Conservation (phyloP, 331 rosid species). For the Malus hybrid region DNA sequence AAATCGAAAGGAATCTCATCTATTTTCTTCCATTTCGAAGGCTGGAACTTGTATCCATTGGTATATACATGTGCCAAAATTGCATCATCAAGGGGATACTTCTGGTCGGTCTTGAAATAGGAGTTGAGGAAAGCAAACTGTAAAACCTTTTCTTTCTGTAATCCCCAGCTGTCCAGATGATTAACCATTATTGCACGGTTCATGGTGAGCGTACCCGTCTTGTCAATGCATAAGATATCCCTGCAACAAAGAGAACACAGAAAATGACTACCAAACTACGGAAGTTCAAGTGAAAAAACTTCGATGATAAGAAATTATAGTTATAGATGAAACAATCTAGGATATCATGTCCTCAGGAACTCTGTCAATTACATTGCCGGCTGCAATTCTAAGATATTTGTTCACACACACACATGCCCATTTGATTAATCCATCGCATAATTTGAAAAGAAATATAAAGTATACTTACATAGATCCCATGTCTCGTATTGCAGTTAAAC, state of each 20-base stretch:
- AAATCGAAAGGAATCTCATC: constrained; percentile 88
- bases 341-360: too few relatives aligned
- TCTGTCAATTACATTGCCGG: too few relatives aligned
- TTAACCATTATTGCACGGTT: constrained; percentile 66
- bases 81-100: constrained; percentile 80
- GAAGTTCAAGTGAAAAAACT: background rate
- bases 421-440: too few relatives aligned
- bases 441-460: too few relatives aligned
- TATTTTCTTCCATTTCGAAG: constrained; percentile 62
- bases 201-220: constrained; percentile 84
- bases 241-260: constrained; percentile 26
- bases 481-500: constrained; percentile 51
- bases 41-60: constrained; percentile 68
- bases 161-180: constrained; percentile 41
- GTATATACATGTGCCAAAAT: constrained; percentile 67
- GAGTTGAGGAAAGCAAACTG: constrained; percentile 72
- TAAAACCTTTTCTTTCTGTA: constrained; percentile 48
- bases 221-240: constrained; percentile 84
- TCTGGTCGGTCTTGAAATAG: constrained; percentile 73
- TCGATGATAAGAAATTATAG: background rate
- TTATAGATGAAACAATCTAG: too few relatives aligned
- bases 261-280: background rate
- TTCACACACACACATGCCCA: too few relatives aligned
- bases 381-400: too few relatives aligned
- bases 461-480: constrained; percentile 78